Conservation (phyloP, 257 asterid species). For the Mitragyna speciosa region DNA sequence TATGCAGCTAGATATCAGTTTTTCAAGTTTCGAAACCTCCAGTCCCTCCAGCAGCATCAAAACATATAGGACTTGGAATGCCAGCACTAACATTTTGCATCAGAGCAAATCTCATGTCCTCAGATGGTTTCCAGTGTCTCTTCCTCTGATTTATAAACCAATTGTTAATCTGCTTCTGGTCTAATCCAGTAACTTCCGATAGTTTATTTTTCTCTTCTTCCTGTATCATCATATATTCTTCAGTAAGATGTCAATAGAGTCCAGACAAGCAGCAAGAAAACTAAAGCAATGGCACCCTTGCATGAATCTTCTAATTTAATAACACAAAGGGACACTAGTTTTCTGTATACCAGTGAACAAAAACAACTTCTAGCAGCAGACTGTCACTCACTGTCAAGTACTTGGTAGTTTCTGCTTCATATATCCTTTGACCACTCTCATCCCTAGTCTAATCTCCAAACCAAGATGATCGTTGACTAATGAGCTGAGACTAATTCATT, state of each 20-base stretch:
- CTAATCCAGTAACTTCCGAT: slow-evolving; percentile 58
- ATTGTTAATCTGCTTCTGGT: slow-evolving; percentile 82
- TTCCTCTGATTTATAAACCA: slow-evolving; percentile 93
- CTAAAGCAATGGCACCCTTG: background rate
- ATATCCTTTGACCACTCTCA: background rate
- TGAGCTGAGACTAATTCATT: too few relatives aligned
- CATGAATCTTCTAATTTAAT: background rate
- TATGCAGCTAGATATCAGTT: background rate
- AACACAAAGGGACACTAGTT: background rate
- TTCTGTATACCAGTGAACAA: too few relatives aligned
- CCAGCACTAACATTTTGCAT: slow-evolving; percentile 51
- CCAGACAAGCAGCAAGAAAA: background rate
- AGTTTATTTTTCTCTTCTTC: slow-evolving; percentile 75
- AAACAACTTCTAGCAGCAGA: too few relatives aligned
- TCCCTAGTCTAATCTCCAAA: too few relatives aligned
- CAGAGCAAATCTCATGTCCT: slow-evolving; percentile 71
- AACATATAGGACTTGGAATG: slow-evolving; percentile 24
- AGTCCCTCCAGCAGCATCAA: slow-evolving; percentile 40
- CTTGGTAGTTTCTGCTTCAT: background rate
- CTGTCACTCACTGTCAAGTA: too few relatives aligned
- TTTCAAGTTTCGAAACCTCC: slow-evolving; percentile 31
- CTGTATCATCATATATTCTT: slow-evolving; percentile 29
- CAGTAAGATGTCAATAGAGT: background rate
- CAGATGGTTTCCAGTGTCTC: slow-evolving; percentile 80
- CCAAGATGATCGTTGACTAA: too few relatives aligned